These are phyloP conservation scores for Clarireedia hainanense DNA, from an alignment of 2,329 filamentous ascomycete genomes.

Conservation along the genomic window DNA sequence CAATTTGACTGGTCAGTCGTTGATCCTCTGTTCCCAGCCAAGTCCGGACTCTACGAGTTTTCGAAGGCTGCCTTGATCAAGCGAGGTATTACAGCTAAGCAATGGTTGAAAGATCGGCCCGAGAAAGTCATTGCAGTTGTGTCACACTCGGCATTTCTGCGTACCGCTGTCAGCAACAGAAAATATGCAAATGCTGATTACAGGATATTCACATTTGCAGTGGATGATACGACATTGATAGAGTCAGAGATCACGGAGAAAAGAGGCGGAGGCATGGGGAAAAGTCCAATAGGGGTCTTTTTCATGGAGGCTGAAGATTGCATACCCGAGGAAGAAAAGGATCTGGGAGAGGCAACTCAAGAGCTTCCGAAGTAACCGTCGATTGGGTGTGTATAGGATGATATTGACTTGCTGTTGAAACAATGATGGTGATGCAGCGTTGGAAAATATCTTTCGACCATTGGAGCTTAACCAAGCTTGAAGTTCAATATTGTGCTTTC, in stretches of 20 bases:
- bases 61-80: slow-evolving; percentile 18
- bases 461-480: no score
- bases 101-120: slow-evolving; percentile 23
- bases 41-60: slow-evolving; percentile 26
- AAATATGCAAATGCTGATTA: slow-evolving; percentile 28
- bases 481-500: no score
- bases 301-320: slow-evolving; percentile 4
- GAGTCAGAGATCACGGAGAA: slow-evolving; percentile 27
- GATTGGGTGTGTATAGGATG: no score
- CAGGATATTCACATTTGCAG: slow-evolving; percentile 27
- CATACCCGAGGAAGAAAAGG: neutral
- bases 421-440: no score
- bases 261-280: slow-evolving; percentile 27
- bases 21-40: slow-evolving; percentile 25
- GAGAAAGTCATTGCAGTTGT: slow-evolving; percentile 30
- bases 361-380: slow-evolving; percentile 10
- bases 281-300: slow-evolving; percentile 21
- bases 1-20: slow-evolving; percentile 28
- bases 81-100: slow-evolving; percentile 22
- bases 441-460: no score
- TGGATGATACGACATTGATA: slow-evolving; percentile 19
- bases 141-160: slow-evolving; percentile 26
- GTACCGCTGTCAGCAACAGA: slow-evolving; percentile 21
- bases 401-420: no score
- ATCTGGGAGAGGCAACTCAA: slow-evolving; percentile 11